These are phyloP conservation scores for Trichoderma sp. DNA, from an alignment of 2,329 filamentous ascomycete genomes.

Conservation along the genomic window DNA sequence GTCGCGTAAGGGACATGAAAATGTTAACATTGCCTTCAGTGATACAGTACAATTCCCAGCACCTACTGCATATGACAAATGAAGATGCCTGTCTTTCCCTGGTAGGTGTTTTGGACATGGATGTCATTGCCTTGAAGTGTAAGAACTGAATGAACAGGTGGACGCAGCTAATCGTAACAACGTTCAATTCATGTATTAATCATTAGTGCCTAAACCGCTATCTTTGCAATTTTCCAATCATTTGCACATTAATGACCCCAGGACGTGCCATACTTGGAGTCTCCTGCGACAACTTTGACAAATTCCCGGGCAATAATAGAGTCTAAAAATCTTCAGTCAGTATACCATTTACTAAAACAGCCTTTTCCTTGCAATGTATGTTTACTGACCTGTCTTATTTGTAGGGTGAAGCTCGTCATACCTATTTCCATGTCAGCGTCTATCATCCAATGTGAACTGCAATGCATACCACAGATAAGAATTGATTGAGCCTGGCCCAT, in stretches of 20 bases:
- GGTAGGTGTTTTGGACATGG: neutral
- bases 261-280: constrained; percentile 1
- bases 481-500: neutral
- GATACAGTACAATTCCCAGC: too few relatives aligned
- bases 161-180: neutral
- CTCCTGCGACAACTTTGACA: constrained; percentile 5
- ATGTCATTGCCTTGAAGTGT: neutral
- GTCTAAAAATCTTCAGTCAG: neutral
- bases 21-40: too few relatives aligned
- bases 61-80: neutral
- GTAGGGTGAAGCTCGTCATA: constrained; percentile 58
- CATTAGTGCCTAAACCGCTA: neutral
- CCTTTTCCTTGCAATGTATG: neutral
- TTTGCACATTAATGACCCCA: neutral
- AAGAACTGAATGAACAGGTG: neutral
- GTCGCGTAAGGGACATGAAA: too few relatives aligned
- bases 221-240: neutral
- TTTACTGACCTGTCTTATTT: constrained; percentile 11
- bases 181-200: neutral
- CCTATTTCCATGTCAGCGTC: constrained; percentile 49
- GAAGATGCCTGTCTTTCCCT: neutral
- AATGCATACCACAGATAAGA: constrained; percentile 17
- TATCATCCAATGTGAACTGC: neutral
- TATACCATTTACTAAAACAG: neutral
- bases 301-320: neutral